Conservation (phyloP, 116 monocot genomes). For the Cymodocea nodosa region DNA sequence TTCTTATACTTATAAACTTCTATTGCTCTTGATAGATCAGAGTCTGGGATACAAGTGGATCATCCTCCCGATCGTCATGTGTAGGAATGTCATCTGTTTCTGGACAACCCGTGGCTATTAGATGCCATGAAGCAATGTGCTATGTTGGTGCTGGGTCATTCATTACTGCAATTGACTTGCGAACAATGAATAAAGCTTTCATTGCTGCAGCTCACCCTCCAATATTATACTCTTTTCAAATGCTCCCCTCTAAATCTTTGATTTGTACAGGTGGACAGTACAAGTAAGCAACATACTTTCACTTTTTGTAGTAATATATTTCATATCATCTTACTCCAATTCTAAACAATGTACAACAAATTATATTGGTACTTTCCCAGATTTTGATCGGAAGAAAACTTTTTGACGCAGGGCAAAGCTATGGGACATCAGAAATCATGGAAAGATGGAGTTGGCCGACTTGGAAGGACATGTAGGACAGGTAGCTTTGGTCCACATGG, state of each 20-base stretch:
- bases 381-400: not conserved
- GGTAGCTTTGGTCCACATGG: constrained; percentile 47
- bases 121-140: constrained; percentile 56
- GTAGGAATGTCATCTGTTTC: constrained; percentile 51
- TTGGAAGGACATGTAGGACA: constrained; percentile 31
- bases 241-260: constrained; percentile 46
- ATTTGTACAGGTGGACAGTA: constrained; percentile 63
- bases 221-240: constrained; percentile 46
- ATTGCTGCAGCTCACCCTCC: constrained; percentile 21
- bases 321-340: too few relatives aligned
- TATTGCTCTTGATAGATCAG: constrained; percentile 27
- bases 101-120: constrained; percentile 45
- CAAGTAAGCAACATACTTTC: constrained; percentile 26
- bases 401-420: constrained; percentile 40
- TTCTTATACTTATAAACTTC: not conserved
- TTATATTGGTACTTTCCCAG: too few relatives aligned
- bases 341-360: too few relatives aligned
- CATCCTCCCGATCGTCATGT: constrained; percentile 49
- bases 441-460: constrained; percentile 24
- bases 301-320: not conserved
- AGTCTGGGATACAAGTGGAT: constrained; percentile 55
- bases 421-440: constrained; percentile 61
- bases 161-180: constrained; percentile 57
- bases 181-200: constrained; percentile 55
- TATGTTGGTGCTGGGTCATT: constrained; percentile 53